Evolutionary conservation across 129 eudicot species (phyloP), one percentile per base, ranked within the genome.

Genomic region (Solidago caesia): DNA sequence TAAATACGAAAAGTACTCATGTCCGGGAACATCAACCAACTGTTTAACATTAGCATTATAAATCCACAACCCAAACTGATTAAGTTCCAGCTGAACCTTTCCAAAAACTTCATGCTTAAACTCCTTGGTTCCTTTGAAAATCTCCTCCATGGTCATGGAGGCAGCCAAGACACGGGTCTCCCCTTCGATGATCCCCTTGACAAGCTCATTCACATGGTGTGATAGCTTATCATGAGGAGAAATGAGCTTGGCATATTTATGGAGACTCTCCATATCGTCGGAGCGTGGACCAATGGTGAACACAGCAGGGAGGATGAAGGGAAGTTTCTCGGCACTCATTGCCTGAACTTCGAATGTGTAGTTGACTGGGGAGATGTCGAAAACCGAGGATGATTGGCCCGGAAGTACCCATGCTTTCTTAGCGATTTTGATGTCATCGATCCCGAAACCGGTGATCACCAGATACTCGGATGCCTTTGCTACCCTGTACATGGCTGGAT

Each of bases 121-220:
- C 47, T 84, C 85, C 43, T 87, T 84, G 12, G 89, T 74, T 3
- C 89, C 89, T 67, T 21, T 77, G 67, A 87, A 85, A 26, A 87
- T 81, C 62, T 85, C 80, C 27, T 87, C 87, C 92, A 87, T 87
- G 58, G 92, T 87, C 92, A 82, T 85, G 14, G 92, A 85, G 6
- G 93, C 93, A 0, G 86, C 89, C 4, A 87, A 80, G 25, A 85
- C 88, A n/a, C 93, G 86, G 0, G 93, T 88, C 67, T 88, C 89
- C 3, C 90, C 88, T 48, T 88, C 89, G 12, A 88, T 83, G 68
- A 88, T 64, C 5, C 93, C 89, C 61, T 78, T 83, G 5, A 85
- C 88, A 21, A 88, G 93, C 75, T 85, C 89, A 5, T 85, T 68
- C 27, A 85, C 81, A 13, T 88, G 89, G 74, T 75, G 5, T 4